These are phyloP conservation scores for Colletotrichum sp. DNA, from an alignment of 2,329 filamentous ascomycete genomes.

Conservation along the genomic window DNA sequence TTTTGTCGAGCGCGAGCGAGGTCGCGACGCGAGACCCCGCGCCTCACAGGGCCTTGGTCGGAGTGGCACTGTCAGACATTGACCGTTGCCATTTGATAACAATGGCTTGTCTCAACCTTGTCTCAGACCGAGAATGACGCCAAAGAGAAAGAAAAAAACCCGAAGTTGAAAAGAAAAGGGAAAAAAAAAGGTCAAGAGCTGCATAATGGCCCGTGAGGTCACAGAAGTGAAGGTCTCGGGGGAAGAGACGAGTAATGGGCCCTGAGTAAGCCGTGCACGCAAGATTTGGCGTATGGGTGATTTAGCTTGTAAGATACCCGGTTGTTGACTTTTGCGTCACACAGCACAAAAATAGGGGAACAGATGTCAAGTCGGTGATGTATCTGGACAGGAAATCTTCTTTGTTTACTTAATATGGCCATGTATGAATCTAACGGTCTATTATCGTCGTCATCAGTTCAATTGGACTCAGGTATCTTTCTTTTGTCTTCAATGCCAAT, in stretches of 20 bases:
- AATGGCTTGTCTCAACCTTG: neutral
- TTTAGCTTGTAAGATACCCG: conserved; percentile 20
- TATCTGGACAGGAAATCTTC: neutral
- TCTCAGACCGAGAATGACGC: neutral
- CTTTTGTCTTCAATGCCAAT: neutral
- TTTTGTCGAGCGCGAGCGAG: conserved; percentile 18
- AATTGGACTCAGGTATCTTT: conserved; percentile 17
- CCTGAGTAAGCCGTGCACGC: neutral
- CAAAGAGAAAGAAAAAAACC: neutral
- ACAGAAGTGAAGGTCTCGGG: neutral
- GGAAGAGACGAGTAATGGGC: neutral
- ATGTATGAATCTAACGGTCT: conserved; percentile 17
- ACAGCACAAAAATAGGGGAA: neutral
- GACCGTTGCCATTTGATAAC: neutral
- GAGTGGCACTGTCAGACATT: conserved; percentile 18
- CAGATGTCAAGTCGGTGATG: neutral
- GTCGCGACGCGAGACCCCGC: conserved; percentile 13
- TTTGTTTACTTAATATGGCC: conserved; percentile 11
- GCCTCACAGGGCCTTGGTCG: conserved; percentile 7
- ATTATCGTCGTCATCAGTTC: conserved; percentile 9
- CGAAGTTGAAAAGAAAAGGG: neutral
- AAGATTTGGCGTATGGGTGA: neutral
- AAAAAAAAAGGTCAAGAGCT: neutral
- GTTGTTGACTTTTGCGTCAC: conserved; percentile 1
- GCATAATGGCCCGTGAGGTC: neutral